Conservation (phyloP, 2,329 filamentous ascomycete genomes). For the Exophiala lecanii-corni region DNA sequence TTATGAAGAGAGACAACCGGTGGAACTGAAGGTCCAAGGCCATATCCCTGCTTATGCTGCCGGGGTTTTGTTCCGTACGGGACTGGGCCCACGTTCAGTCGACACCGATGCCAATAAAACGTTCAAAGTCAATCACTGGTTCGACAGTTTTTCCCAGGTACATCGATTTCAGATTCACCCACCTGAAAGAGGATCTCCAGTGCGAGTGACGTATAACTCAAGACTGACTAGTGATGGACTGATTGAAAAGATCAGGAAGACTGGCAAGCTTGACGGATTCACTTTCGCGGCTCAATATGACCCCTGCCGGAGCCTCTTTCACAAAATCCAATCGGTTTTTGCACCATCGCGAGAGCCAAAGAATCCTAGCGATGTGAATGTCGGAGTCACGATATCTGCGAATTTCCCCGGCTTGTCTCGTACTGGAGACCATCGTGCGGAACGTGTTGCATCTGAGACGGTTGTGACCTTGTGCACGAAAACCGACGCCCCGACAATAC, state of each 20-base stretch:
- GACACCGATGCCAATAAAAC: constrained; percentile 55
- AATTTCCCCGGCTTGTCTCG: constrained; percentile 57
- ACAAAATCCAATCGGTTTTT: constrained; percentile 65
- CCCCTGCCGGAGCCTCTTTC: constrained; percentile 68
- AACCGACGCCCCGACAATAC: constrained; percentile 54
- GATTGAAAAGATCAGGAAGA: constrained; percentile 56
- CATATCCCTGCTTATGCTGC: constrained; percentile 66
- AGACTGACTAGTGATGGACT: constrained; percentile 62
- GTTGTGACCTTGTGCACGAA: constrained; percentile 55
- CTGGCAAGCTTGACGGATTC: constrained; percentile 53
- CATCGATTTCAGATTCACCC: constrained; percentile 68
- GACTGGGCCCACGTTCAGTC: constrained; percentile 62
- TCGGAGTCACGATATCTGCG: constrained; percentile 61
- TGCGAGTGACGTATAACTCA: constrained; percentile 65
- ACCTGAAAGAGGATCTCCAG: constrained; percentile 30
- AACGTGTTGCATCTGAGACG: constrained; percentile 22
- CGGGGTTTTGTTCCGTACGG: constrained; percentile 69
- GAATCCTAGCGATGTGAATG: constrained; percentile 46
- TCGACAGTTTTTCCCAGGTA: constrained; percentile 63
- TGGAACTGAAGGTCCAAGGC: constrained; percentile 61
- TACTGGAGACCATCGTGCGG: constrained; percentile 21
- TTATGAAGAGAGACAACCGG: constrained; percentile 60
- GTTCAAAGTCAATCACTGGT: constrained; percentile 68
- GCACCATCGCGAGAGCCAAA: constrained; percentile 24
- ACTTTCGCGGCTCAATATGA: constrained; percentile 69